These are phyloP conservation scores for Boletus sp. DNA, from an alignment of 768 basidiomycete genomes.

Conservation along the genomic window DNA sequence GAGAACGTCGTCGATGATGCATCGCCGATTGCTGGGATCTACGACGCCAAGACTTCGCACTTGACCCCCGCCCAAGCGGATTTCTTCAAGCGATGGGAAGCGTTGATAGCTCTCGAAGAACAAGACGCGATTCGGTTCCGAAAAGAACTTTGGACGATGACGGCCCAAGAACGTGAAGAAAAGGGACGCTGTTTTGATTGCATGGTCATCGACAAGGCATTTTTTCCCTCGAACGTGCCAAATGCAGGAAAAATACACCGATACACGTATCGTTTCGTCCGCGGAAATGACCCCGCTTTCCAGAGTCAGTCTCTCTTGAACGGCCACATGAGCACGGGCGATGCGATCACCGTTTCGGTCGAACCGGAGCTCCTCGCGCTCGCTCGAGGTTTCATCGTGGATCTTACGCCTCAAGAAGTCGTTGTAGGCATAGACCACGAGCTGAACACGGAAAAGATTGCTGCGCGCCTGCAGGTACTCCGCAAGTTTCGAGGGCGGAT, in stretches of 20 bases:
- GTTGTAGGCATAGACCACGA: slow-evolving; percentile 82
- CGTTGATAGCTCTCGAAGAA: slow-evolving; percentile 80
- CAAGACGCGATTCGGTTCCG: slow-evolving; percentile 79
- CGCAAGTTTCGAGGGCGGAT: slow-evolving; percentile 12
- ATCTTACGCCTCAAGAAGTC: slow-evolving; percentile 60
- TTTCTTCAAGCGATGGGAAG: slow-evolving; percentile 93
- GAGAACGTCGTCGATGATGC: slow-evolving; percentile 55
- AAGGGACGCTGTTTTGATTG: slow-evolving; percentile 80
- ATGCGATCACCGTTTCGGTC: slow-evolving; percentile 83
- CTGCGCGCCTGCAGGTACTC: slow-evolving; percentile 34
- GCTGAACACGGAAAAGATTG: slow-evolving; percentile 50
- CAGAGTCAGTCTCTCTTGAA: slow-evolving; percentile 48
- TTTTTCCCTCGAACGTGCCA: slow-evolving; percentile 20
- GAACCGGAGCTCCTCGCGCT: slow-evolving; percentile 85
- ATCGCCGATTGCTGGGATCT: slow-evolving; percentile 63
- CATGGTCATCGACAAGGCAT: slow-evolving; percentile 65
- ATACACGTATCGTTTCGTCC: slow-evolving; percentile 72
- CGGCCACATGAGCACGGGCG: slow-evolving; percentile 75
- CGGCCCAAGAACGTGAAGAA: slow-evolving; percentile 71
- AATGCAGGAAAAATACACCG: slow-evolving; percentile 63
- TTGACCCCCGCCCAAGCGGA: slow-evolving; percentile 59
- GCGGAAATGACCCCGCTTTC: slow-evolving; percentile 23
- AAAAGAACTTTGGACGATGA: slow-evolving; percentile 93
- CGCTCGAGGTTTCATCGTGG: slow-evolving; percentile 77
- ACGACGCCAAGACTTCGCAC: slow-evolving; percentile 76